These are phyloP conservation scores for Bruguiera hainesii DNA, from an alignment of 441 rosid genomes.

Conservation along the genomic window DNA sequence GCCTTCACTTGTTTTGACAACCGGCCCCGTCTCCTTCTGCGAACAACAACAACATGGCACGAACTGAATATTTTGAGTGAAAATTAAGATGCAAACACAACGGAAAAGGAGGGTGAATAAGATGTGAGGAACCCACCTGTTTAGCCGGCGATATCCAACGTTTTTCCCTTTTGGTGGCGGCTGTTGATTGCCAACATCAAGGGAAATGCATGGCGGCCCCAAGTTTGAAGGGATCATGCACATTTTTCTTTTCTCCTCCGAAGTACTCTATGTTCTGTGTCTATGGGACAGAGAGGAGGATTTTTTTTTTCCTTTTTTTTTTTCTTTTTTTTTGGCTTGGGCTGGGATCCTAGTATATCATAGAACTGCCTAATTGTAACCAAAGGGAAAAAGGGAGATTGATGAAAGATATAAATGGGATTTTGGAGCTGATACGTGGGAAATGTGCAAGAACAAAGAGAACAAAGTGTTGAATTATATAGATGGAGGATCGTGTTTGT, in stretches of 20 bases:
- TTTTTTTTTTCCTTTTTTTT: too few species aligned
- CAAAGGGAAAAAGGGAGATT: not conserved
- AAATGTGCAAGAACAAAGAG: slow-evolving; percentile 4
- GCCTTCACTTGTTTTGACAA: slow-evolving; percentile 19
- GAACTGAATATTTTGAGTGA: not conserved
- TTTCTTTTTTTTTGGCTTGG: too few species aligned
- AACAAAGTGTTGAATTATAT: slow-evolving; percentile 19
- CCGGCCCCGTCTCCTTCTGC: slow-evolving; percentile 34
- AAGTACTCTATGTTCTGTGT: not conserved
- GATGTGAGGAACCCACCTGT: slow-evolving; percentile 32
- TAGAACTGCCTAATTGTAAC: too few species aligned
- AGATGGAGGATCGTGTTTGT: slow-evolving; percentile 18
- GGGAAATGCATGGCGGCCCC: slow-evolving; percentile 21
- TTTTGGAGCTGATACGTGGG: not conserved
- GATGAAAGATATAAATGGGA: not conserved
- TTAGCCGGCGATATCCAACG: slow-evolving; percentile 35
- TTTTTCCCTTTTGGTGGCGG: slow-evolving; percentile 29
- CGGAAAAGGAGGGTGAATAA: not conserved
- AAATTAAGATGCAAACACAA: not conserved
- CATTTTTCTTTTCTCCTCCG: slow-evolving; percentile 23
- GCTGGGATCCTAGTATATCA: too few species aligned
- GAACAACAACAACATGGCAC: too few species aligned
- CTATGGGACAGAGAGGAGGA: not conserved
- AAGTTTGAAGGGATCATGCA: slow-evolving; percentile 26
- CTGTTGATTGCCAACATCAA: slow-evolving; percentile 15